phyloP scores from a whole-genome alignment of 805 yeast genomes.

The Suhomyces sp. region DNA sequence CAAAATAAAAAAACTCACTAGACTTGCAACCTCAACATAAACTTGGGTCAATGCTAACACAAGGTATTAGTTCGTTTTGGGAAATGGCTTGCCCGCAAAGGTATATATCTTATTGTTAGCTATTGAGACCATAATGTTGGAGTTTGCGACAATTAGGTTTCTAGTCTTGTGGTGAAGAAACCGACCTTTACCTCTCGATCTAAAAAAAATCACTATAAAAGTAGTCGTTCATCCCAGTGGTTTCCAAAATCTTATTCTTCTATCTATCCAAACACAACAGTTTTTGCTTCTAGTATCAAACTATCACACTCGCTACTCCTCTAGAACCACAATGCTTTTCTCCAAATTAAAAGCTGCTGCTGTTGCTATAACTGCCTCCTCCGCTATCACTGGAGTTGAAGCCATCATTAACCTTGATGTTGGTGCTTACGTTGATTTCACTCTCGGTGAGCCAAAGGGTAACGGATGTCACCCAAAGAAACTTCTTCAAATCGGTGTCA shows the following conservation, averaged over 20 bases:
- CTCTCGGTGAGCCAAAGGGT: constrained; percentile 8
- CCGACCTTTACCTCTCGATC: no score
- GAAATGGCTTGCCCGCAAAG: constrained; percentile 2
- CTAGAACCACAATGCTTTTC: constrained; percentile 11
- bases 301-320: constrained; percentile 8
- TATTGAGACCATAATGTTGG: no score
- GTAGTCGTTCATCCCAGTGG: neutral
- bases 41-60: no score
- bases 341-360: constrained; percentile 15
- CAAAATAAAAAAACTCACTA: no score
- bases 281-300: constrained; percentile 4
- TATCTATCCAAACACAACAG: constrained; percentile 3
- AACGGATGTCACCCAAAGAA: constrained; percentile 8
- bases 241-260: neutral
- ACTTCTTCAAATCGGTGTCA: constrained; percentile 12
- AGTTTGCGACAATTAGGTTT: no score
- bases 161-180: no score
- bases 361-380: constrained; percentile 10
- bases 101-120: constrained; percentile 5
- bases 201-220: no score
- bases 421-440: constrained; percentile 12
- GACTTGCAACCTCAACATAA: no score
- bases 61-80: constrained; percentile 3
- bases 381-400: constrained; percentile 8
- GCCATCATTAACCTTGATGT: constrained; percentile 8